Base-by-base conservation (phyloP, 352 stramenopile genomes). In the Phytophthora syringae region DNA sequence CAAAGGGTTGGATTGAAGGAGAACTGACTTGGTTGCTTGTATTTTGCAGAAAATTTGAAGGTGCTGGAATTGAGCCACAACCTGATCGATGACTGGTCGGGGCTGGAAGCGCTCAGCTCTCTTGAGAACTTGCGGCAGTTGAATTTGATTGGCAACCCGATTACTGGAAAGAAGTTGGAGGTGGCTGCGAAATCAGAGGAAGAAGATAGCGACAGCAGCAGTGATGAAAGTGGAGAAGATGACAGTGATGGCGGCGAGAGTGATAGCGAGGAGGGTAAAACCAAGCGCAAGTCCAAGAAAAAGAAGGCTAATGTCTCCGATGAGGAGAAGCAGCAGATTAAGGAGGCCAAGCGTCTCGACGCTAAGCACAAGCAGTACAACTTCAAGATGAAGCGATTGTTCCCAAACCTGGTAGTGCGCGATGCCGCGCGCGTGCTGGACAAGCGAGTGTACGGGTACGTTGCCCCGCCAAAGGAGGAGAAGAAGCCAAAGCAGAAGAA, bases 351-450 rank as follows among this genome's bases (percentile, higher is more conserved):
- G 67, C 64, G 70, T 15, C 64, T 93, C 15, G 86, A 93, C 44
- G 79, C 77, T 18, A 94, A 92, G 66, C 82, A 93, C 76, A 95
- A 93, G 66, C 79, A 91, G 67, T 95, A 95, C 73, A 93, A 93
- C 59, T 93, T 92, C 67, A 92, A 92, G 74, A 94, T 95, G 74
- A 95, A 94, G 72, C 82, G 85, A 0, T 32, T 95, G 47, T 95
- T 95, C 37, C 83, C 84, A 20, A 85, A 81, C 55, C 69, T 95
- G 18, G 81, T 94, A 50, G 81, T 95, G 28, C 86, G 88, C 11
- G 88, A 95, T 60, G 88, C 84, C 13, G 64, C 82, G 52, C 88
- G 88, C 7, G 73, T 95, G 27, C 57, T 92, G n/a, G 76, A 89
- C 43, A 95, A 95, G 65, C 87, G 88, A 48, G 87, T 88, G 21